Evolutionary conservation across 805 yeast genomes (phyloP).

Genomic region (Candida taoyuanica): DNA sequence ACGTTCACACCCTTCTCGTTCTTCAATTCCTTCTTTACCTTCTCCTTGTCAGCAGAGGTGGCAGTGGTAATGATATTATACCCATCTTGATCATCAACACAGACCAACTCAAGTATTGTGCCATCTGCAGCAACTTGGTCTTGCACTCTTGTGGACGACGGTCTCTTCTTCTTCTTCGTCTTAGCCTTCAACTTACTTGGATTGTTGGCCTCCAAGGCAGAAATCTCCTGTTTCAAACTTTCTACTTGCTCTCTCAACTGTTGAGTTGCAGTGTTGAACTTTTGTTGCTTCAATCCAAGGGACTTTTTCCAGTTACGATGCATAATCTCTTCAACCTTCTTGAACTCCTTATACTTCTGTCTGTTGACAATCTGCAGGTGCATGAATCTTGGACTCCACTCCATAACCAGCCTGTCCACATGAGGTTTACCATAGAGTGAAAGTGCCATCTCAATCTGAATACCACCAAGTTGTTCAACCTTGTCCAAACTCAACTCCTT

Average conservation of each 20-base stretch:
- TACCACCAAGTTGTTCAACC: slow-evolving; percentile 28
- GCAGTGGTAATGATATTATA: too few species aligned
- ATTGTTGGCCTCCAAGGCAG: slow-evolving; percentile 2
- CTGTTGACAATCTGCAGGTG: slow-evolving; percentile 41
- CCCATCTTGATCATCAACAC: too few species aligned
- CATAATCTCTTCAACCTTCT: slow-evolving; percentile 43
- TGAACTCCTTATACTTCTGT: slow-evolving; percentile 39
- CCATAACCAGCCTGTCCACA: slow-evolving; percentile 37
- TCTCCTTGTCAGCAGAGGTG: too few species aligned
- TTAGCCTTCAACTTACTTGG: background rate
- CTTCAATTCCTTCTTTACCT: too few species aligned
- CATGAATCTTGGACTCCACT: slow-evolving; percentile 43
- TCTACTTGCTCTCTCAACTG: slow-evolving; percentile 40
- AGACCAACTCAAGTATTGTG: too few species aligned
- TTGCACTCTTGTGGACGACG: too few species aligned
- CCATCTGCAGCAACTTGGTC: too few species aligned
- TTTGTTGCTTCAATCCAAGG: slow-evolving; percentile 49
- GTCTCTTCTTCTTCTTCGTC: background rate
- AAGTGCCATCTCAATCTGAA: slow-evolving; percentile 35
- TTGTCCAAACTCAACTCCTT: slow-evolving; percentile 24
- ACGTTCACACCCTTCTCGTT: too few species aligned
- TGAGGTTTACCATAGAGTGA: slow-evolving; percentile 32
- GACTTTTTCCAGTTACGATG: slow-evolving; percentile 61
- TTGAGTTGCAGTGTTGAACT: slow-evolving; percentile 35
- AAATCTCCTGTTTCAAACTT: slow-evolving; percentile 21